Evolutionary conservation across 2,329 filamentous ascomycete genomes (phyloP).

Genomic region (Calonectria crousiana): DNA sequence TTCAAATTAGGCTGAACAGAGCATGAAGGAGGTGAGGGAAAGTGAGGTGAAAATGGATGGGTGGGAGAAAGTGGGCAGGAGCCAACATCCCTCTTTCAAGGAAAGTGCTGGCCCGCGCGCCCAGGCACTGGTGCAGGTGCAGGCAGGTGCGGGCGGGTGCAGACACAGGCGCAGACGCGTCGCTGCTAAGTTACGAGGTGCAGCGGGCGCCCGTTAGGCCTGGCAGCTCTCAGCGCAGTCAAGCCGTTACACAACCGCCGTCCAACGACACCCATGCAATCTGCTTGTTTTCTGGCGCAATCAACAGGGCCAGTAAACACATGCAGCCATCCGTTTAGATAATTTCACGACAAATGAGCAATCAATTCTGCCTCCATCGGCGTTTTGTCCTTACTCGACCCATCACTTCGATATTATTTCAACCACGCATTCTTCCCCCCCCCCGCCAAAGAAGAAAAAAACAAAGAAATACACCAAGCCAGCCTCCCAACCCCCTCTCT

Average conservation of each 20-base stretch:
- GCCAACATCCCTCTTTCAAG: conserved; percentile 21
- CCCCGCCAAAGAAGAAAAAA: not conserved
- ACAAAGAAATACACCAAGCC: conserved; percentile 6
- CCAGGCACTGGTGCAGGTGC: conserved; percentile 10
- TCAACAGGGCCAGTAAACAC: not conserved
- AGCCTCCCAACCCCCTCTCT: not conserved
- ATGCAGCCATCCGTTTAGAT: not conserved
- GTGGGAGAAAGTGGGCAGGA: conserved; percentile 31
- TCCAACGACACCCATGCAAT: not conserved
- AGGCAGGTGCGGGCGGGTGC: not conserved
- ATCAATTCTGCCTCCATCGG: not conserved
- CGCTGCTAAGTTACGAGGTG: conserved; percentile 5
- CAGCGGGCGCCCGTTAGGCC: conserved; percentile 18
- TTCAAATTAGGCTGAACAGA: not conserved
- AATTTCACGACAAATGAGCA: not conserved
- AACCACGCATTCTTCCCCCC: not conserved
- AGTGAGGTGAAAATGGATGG: conserved; percentile 34
- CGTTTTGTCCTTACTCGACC: not conserved
- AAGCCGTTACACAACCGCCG: conserved; percentile 1
- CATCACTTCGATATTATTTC: not conserved
- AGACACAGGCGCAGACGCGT: conserved; percentile 35
- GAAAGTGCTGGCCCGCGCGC: conserved; percentile 35
- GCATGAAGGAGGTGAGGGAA: conserved; percentile 26
- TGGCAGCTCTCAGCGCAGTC: not conserved
- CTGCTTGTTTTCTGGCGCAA: not conserved